phyloP scores from a whole-genome alignment of 1,284 basidiomycete genomes.

The Cutaneotrichosporon sp. region DNA sequence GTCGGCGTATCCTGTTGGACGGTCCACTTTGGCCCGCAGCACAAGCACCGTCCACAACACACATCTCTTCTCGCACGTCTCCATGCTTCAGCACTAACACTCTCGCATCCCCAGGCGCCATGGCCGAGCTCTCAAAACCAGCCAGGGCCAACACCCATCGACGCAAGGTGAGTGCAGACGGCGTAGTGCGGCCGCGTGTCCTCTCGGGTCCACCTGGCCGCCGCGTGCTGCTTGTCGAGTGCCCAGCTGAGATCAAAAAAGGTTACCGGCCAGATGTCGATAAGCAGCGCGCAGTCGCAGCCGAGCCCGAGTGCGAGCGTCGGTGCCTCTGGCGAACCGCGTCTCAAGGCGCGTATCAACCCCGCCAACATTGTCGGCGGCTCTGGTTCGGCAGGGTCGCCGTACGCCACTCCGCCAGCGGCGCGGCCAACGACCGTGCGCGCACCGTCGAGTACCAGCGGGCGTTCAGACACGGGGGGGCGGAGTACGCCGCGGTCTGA shows the following conservation, averaged over 20 bases:
- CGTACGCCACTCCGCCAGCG: neutral
- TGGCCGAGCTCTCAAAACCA: neutral
- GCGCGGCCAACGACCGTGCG: neutral
- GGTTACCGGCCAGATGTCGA: conserved; percentile 4
- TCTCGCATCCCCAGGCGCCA: neutral
- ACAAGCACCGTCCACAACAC: no score
- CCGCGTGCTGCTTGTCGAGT: no score
- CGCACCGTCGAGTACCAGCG: neutral
- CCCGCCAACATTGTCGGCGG: conserved; percentile 11
- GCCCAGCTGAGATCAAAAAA: neutral
- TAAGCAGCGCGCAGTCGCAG: neutral
- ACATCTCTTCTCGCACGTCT: no score
- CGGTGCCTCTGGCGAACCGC: conserved; percentile 14
- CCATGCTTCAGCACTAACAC: no score
- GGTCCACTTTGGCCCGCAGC: no score
- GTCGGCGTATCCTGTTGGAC: no score
- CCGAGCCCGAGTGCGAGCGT: conserved; percentile 6
- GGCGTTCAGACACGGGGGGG: neutral
- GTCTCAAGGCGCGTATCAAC: conserved; percentile 24
- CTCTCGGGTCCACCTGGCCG: no score
- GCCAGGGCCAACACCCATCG: neutral
- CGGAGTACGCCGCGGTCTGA: conserved; percentile 2
- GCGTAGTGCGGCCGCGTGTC: no score
- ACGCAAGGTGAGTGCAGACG: neutral
- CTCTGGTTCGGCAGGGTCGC: neutral